Evolutionary conservation across 768 basidiomycete species (phyloP), one percentile per base, ranked within the genome.

Genomic region (Mycena venus): DNA sequence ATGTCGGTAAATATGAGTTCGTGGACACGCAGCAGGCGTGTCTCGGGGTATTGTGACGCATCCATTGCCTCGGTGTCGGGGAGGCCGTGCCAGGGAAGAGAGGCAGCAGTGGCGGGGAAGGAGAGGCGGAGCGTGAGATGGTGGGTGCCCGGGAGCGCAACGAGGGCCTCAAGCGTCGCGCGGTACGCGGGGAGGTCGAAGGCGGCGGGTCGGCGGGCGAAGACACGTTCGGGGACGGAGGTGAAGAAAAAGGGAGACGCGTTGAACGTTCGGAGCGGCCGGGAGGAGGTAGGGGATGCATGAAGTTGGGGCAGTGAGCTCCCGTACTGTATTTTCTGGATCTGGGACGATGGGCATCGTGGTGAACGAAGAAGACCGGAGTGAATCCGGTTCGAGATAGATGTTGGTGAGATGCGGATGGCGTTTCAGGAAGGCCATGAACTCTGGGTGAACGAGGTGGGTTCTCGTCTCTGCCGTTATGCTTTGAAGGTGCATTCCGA

Each of bases 261-360:
- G 47, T 2, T 40, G 29, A 19, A 55, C 59, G 74, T 67, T 67
- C 11, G 74, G 69, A 3, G 74, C 65, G 29, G 60, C 55, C 12
- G 74, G 74, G 64, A 75, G 74, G 64, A 75, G 74, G 64, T 71
- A 36, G 0, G 74, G 74, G 29, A 75, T 53, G 29, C 72, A 75
- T 2, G 21, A 3, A 1, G 65, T n/a, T 9, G 74, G 70, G 11
- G 66, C 69, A 7, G 6, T 60, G 23, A 75, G 70, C 38, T 25
- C 12, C 38, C 9, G 10, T 40, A 75, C 44, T n/a, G 56, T 40
- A 42, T 51, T 72, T 19, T 36, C 27, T 1, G 58, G 4, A 25
- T 42, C 21, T 7, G 27, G 9, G 29, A 60, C 25, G 2, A 64
- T 29, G 53, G 67, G 40, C 1, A 21, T 44, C 34, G 27, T 8